Evolutionary conservation across 352 stramenopile genomes (phyloP).

Genomic region (Albugo candida): DNA sequence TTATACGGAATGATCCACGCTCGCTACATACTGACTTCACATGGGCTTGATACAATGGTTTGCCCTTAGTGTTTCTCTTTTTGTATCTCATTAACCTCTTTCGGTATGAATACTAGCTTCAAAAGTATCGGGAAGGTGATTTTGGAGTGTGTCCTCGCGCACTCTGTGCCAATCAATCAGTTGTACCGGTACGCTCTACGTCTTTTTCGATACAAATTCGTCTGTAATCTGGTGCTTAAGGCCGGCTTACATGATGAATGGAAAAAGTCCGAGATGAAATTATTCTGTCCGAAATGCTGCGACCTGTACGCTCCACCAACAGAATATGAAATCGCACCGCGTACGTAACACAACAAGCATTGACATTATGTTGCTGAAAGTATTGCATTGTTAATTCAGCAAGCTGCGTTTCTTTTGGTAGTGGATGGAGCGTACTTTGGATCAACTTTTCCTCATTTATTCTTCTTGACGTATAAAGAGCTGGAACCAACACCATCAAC

Average conservation of each 20-base stretch:
- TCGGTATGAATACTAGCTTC: constrained; percentile 21
- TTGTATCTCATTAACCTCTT: not conserved
- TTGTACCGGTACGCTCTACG: constrained; percentile 40
- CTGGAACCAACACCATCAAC: constrained; percentile 62
- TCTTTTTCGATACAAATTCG: not conserved
- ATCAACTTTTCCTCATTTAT: constrained; percentile 96
- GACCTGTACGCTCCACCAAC: constrained; percentile 72
- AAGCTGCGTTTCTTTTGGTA: constrained; percentile 8
- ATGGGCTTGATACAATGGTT: constrained; percentile 78
- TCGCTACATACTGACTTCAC: constrained; percentile 79
- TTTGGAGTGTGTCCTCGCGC: constrained; percentile 74
- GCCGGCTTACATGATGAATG: constrained; percentile 74
- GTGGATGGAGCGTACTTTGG: constrained; percentile 96
- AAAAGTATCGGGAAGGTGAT: constrained; percentile 78
- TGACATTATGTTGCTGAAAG: not conserved
- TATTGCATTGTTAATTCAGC: not conserved
- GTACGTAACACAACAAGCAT: constrained; percentile 18
- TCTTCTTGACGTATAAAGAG: constrained; percentile 95
- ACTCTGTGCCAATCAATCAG: constrained; percentile 61
- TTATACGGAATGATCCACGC: constrained; percentile 80
- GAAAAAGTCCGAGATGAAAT: constrained; percentile 82
- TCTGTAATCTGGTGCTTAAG: constrained; percentile 12
- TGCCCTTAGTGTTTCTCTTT: not conserved
- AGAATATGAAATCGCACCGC: constrained; percentile 67
- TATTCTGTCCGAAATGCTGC: constrained; percentile 79